A percentile compares a stretch with the other conserved stretches of the same genome.
Evolutionary conservation across 352 stramenopile species (phyloP).

Genomic region (Globisporangium acanthophoron): DNA sequence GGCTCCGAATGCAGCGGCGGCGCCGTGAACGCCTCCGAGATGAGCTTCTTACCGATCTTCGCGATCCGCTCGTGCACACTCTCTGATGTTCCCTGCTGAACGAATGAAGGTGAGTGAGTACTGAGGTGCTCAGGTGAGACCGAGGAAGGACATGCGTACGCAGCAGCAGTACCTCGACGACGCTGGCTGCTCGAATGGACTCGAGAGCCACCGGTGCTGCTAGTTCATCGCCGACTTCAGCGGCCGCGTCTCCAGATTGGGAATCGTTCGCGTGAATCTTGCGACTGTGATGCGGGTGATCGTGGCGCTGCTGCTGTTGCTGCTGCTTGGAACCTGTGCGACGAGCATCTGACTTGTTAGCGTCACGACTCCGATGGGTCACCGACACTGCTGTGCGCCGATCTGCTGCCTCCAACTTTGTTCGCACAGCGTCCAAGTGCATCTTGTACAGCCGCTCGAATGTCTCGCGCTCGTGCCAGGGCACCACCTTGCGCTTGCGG

Average conservation of each 20-base stretch:
- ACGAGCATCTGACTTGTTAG: slow-evolving; percentile 4
- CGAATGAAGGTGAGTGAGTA: neutral
- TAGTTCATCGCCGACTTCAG: too few relatives aligned
- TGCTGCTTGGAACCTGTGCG: slow-evolving; percentile 1
- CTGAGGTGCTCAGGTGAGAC: too few relatives aligned
- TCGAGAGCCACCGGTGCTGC: neutral
- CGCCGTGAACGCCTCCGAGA: slow-evolving; percentile 50
- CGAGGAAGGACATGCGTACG: neutral
- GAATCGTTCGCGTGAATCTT: slow-evolving; percentile 1
- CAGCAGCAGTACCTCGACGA: neutral
- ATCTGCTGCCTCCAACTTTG: neutral
- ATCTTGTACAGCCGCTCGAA: slow-evolving; percentile 54
- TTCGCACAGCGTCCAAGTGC: slow-evolving; percentile 31
- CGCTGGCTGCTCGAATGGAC: neutral
- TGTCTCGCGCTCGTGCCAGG: slow-evolving; percentile 39
- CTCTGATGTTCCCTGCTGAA: slow-evolving; percentile 1
- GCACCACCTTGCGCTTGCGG: slow-evolving; percentile 35
- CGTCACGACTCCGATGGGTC: neutral
- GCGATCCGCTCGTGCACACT: slow-evolving; percentile 54
- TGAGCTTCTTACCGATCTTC: slow-evolving; percentile 64
- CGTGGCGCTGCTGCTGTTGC: slow-evolving; percentile 13
- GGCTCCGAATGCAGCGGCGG: slow-evolving; percentile 4
- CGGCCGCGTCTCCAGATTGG: neutral
- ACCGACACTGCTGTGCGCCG: neutral
- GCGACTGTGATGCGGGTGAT: slow-evolving; percentile 10